phyloP scores from a whole-genome alignment of 768 basidiomycete species.

The Thelephora ganbajun region DNA sequence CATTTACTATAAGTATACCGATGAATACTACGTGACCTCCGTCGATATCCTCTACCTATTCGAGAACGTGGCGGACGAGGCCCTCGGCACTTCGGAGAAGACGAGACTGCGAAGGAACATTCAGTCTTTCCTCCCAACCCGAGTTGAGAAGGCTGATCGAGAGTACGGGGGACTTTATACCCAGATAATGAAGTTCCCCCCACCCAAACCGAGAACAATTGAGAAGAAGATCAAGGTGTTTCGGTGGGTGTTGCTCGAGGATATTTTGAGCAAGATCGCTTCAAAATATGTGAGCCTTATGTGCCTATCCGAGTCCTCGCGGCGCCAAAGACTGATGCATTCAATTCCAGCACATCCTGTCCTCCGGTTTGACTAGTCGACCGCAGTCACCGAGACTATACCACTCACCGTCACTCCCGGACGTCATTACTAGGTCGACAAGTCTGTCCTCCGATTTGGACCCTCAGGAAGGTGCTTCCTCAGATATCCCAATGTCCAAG shows the following conservation, averaged over 20 bases:
- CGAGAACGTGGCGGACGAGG: slow-evolving; percentile 58
- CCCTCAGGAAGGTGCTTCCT: too few species aligned
- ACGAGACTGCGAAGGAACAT: slow-evolving; percentile 91
- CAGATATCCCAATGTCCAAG: too few species aligned
- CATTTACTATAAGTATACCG: slow-evolving; percentile 62
- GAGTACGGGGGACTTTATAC: slow-evolving; percentile 84
- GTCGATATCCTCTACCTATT: slow-evolving; percentile 93
- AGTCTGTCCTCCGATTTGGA: too few species aligned
- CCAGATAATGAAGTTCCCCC: slow-evolving; percentile 91
- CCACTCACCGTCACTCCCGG: too few species aligned
- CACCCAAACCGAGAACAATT: slow-evolving; percentile 90
- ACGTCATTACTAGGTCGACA: too few species aligned
- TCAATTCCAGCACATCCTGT: too few species aligned
- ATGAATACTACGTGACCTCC: slow-evolving; percentile 79
- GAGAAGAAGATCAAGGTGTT: slow-evolving; percentile 94
- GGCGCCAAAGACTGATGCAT: too few species aligned
- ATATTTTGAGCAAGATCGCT: slow-evolving; percentile 66
- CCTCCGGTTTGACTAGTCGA: too few species aligned
- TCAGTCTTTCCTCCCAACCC: slow-evolving; percentile 83
- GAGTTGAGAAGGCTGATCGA: slow-evolving; percentile 74
- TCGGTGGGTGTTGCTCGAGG: slow-evolving; percentile 55
- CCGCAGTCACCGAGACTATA: too few species aligned
- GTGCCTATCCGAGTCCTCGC: too few species aligned
- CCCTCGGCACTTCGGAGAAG: slow-evolving; percentile 92
- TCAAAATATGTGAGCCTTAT: slow-evolving; percentile 59